Conservation (phyloP, 306 rosid species). For the Coriaria nepalensis region DNA sequence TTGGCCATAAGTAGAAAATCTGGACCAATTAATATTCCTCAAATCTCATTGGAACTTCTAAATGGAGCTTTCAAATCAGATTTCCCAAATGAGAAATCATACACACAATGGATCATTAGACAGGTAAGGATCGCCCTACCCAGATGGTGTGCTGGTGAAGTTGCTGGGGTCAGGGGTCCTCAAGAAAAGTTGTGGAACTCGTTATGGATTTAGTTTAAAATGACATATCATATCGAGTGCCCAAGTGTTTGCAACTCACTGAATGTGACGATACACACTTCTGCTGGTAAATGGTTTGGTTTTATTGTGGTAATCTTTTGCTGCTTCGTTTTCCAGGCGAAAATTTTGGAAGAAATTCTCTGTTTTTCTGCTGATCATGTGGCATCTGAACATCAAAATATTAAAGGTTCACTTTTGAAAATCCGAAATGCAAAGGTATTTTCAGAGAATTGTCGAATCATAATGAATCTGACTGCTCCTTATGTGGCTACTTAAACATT, state of each 20-base stretch:
- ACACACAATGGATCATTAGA: slow-evolving; percentile 38
- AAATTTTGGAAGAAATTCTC: slow-evolving; percentile 36
- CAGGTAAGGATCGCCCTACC: slow-evolving; percentile 39
- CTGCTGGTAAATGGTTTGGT: no score
- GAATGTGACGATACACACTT: no score
- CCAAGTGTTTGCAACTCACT: no score
- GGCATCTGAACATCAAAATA: slow-evolving; percentile 17
- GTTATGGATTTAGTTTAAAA: no score
- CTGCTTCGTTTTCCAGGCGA: slow-evolving; percentile 21
- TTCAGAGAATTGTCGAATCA: slow-evolving; percentile 5
- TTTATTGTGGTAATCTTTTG: slow-evolving; percentile 3
- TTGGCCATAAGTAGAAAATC: slow-evolving; percentile 22
- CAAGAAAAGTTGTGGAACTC: no score
- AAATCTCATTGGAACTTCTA: slow-evolving; percentile 35
- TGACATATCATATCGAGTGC: no score
- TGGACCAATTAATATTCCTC: slow-evolving; percentile 29
- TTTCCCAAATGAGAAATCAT: slow-evolving; percentile 28
- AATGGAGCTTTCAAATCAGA: slow-evolving; percentile 34
- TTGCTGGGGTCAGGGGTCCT: no score
- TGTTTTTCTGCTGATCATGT: slow-evolving; percentile 22
- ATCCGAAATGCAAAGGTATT: slow-evolving; percentile 31
- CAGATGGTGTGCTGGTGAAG: no score
- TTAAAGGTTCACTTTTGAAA: slow-evolving; percentile 20
- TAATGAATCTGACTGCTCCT: slow-evolving; percentile 4
- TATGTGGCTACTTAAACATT: no score